phyloP scores from a whole-genome alignment of 805 yeast species.

The Candida vaughaniae region DNA sequence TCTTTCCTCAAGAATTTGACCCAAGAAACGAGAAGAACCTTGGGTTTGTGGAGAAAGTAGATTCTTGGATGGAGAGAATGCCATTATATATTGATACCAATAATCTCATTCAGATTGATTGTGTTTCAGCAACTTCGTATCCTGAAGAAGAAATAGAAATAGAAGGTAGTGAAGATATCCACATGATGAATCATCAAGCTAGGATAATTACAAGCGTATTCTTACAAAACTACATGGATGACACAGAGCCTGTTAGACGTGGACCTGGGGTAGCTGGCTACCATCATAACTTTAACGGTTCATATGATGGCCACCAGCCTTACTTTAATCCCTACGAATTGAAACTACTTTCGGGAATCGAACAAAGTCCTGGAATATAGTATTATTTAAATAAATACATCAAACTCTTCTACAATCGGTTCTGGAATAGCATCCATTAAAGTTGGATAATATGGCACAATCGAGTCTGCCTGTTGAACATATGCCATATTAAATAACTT shows the following conservation, averaged over 20 bases:
- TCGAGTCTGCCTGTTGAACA: constrained; percentile 66
- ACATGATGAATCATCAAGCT: constrained; percentile 52
- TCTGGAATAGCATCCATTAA: constrained; percentile 24
- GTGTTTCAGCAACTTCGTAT: constrained; percentile 46
- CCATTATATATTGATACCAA: constrained; percentile 36
- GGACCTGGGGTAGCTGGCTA: too few relatives aligned
- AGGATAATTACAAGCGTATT: constrained; percentile 48
- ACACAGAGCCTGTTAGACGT: constrained; percentile 20
- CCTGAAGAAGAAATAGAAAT: constrained; percentile 17
- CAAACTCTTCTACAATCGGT: constrained; percentile 51
- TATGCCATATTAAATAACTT: constrained; percentile 74
- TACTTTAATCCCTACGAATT: too few relatives aligned
- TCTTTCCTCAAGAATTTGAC: too few relatives aligned
- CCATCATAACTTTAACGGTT: too few relatives aligned
- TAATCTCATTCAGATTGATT: constrained; percentile 11
- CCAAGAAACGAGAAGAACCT: constrained; percentile 64
- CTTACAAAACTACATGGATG: constrained; percentile 37
- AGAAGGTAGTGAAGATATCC: constrained; percentile 15
- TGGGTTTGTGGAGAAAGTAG: constrained; percentile 66
- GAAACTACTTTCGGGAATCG: too few relatives aligned
- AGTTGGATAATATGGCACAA: constrained; percentile 81
- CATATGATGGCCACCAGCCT: too few relatives aligned
- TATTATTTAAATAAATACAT: constrained; percentile 31
- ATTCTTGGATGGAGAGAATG: constrained; percentile 58
- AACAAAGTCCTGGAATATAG: too few relatives aligned